Evolutionary conservation across 2,329 filamentous ascomycete species (phyloP).

Genomic region (Penicillium sp.): DNA sequence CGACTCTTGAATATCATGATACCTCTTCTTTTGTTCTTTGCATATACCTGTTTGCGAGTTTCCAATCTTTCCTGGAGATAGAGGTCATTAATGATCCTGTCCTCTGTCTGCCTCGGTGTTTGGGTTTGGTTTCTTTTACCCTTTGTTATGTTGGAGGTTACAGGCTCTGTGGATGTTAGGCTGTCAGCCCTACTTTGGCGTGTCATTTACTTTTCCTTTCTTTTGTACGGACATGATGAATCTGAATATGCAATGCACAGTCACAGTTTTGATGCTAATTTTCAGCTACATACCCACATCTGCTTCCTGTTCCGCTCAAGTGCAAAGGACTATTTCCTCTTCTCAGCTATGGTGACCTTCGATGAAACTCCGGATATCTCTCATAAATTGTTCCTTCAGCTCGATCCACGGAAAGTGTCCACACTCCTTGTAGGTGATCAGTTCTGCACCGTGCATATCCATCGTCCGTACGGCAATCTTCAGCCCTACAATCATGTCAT

Average conservation of each 20-base stretch:
- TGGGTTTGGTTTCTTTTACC: constrained; percentile 14
- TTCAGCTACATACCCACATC: neutral
- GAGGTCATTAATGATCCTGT: constrained; percentile 37
- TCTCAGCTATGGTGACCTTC: constrained; percentile 6
- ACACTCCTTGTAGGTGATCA: constrained; percentile 26
- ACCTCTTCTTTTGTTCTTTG: constrained; percentile 22
- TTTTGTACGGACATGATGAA: constrained; percentile 19
- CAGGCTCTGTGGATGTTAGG: constrained; percentile 9
- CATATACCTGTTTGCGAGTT: constrained; percentile 25
- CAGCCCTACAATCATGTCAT: constrained; percentile 30
- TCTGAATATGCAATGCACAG: constrained; percentile 25
- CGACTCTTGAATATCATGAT: constrained; percentile 37
- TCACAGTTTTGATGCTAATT: constrained; percentile 5
- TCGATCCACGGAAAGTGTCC: constrained; percentile 38
- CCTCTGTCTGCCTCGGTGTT: constrained; percentile 34
- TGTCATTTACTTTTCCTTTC: constrained; percentile 23
- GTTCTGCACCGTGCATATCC: constrained; percentile 16
- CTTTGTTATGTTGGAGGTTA: neutral
- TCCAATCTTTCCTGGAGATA: constrained; percentile 16
- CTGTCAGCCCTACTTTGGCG: constrained; percentile 14
- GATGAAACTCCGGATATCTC: constrained; percentile 23
- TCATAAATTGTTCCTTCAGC: constrained; percentile 22
- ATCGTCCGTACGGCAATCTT: constrained; percentile 25
- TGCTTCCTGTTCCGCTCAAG: neutral
- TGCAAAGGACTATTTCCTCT: neutral